Percentiles rank a stretch among this genome's conserved stretches.
phyloP scores from a whole-genome alignment of 768 basidiomycete genomes.

The Trametes maxima region DNA sequence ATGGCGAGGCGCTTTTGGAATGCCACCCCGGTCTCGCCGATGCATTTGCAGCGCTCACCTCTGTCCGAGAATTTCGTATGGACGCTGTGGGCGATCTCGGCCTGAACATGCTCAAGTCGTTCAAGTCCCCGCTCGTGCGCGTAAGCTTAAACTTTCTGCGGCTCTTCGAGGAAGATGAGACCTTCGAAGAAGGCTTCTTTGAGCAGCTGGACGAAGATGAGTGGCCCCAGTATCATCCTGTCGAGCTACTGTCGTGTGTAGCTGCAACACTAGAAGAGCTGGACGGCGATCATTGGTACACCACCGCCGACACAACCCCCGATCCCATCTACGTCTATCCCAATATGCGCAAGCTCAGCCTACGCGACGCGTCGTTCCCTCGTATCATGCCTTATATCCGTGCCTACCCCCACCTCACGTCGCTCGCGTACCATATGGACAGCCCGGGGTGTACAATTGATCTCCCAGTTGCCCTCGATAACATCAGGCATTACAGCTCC shows the following conservation, averaged over 20 bases:
- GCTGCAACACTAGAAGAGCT: not conserved
- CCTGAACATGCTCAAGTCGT: not conserved
- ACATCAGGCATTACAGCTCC: not conserved
- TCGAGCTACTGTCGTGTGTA: not conserved
- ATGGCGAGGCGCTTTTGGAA: not conserved
- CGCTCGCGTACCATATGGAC: not conserved
- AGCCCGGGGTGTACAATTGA: not conserved
- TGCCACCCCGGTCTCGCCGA: not conserved
- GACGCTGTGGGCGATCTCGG: too few species aligned
- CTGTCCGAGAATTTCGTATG: not conserved
- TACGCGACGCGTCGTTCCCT: not conserved
- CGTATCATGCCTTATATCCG: not conserved
- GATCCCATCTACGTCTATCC: not conserved
- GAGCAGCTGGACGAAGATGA: not conserved
- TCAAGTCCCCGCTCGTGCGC: not conserved
- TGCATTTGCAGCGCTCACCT: constrained; percentile 3
- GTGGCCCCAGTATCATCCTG: not conserved
- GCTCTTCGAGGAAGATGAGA: not conserved
- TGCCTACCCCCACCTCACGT: not conserved
- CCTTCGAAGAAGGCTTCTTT: not conserved
- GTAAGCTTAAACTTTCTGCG: not conserved
- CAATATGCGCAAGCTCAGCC: not conserved
- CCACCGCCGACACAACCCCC: not conserved
- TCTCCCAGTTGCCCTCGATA: not conserved
- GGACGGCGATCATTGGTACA: not conserved